These are phyloP conservation scores for Musa schizocarpa DNA, from an alignment of 176 grass and related monocot genomes.

Conservation along the genomic window DNA sequence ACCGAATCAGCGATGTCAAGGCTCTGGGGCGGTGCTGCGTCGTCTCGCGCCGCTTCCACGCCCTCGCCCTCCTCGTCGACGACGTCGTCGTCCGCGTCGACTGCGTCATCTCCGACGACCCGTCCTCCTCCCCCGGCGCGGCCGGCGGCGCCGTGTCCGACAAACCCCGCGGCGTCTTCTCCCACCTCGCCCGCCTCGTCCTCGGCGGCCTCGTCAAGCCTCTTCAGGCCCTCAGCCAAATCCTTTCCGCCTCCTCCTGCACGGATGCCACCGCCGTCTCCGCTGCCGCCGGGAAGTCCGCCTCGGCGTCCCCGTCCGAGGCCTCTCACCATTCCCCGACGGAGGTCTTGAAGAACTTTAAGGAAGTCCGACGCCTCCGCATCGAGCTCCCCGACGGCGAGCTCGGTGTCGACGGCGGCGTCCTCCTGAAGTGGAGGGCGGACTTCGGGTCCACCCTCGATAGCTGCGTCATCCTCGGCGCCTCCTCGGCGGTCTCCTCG, in stretches of 20 bases:
- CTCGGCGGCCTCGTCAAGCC: conserved; percentile 8
- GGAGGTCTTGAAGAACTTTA: conserved; percentile 25
- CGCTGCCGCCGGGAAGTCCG: background rate
- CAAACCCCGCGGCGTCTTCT: conserved; percentile 12
- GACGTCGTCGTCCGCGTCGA: conserved; percentile 19
- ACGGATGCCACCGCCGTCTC: background rate
- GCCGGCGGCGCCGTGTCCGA: background rate
- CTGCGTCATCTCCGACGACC: conserved; percentile 18
- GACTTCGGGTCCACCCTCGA: conserved; percentile 23
- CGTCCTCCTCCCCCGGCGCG: background rate
- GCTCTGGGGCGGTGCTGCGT: conserved; percentile 13
- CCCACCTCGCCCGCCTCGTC: conserved; percentile 1
- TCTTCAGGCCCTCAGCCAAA: conserved; percentile 19
- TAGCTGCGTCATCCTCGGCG: conserved; percentile 16
- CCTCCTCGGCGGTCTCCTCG: background rate
- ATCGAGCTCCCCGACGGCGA: conserved; percentile 24
- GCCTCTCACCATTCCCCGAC: conserved; percentile 21
- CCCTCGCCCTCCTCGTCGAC: conserved; percentile 2
- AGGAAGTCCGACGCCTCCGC: conserved; percentile 15
- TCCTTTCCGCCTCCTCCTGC: conserved; percentile 4
- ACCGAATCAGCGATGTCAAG: conserved; percentile 16
- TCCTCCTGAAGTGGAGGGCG: conserved; percentile 23
- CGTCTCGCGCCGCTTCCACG: conserved; percentile 9
- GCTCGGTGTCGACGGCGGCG: conserved; percentile 6
- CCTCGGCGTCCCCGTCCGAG: background rate